phyloP scores from a whole-genome alignment of 805 yeast genomes.

The Pichia ethanolica region DNA sequence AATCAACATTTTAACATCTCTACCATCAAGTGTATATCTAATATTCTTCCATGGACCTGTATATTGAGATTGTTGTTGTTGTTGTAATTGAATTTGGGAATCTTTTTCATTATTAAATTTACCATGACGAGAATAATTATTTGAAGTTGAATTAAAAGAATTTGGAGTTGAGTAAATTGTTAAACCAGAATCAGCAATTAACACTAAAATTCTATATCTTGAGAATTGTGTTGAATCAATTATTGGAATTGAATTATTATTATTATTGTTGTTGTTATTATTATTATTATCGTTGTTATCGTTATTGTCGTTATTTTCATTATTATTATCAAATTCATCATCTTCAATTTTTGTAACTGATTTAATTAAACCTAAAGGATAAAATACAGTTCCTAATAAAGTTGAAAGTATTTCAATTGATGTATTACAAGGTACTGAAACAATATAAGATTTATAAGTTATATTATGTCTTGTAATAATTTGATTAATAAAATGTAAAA shows the following conservation, averaged over 20 bases:
- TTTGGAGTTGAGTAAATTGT: background rate
- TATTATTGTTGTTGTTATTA: background rate
- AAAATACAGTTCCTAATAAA: conserved; percentile 6
- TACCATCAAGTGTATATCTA: conserved; percentile 12
- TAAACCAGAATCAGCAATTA: background rate
- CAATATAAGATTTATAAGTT: conserved; percentile 5
- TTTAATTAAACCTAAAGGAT: conserved; percentile 8
- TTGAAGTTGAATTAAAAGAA: background rate
- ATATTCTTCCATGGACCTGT: conserved; percentile 11
- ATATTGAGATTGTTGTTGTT: background rate
- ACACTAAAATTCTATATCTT: background rate
- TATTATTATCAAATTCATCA: background rate
- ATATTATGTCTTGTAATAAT: conserved; percentile 11
- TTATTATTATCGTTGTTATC: background rate
- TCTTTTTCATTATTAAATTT: background rate
- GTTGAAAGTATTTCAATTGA: background rate
- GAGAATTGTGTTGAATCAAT: background rate
- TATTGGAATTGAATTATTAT: background rate
- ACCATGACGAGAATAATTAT: background rate
- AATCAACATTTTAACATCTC: conserved; percentile 27
- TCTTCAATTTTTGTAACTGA: background rate
- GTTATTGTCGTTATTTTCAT: no score
- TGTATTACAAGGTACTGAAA: conserved; percentile 6
- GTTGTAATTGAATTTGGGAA: background rate
- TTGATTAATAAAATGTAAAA: conserved; percentile 12